Conservation (phyloP, 2,329 filamentous ascomycete genomes). For the Arthroderma uncinatum region DNA sequence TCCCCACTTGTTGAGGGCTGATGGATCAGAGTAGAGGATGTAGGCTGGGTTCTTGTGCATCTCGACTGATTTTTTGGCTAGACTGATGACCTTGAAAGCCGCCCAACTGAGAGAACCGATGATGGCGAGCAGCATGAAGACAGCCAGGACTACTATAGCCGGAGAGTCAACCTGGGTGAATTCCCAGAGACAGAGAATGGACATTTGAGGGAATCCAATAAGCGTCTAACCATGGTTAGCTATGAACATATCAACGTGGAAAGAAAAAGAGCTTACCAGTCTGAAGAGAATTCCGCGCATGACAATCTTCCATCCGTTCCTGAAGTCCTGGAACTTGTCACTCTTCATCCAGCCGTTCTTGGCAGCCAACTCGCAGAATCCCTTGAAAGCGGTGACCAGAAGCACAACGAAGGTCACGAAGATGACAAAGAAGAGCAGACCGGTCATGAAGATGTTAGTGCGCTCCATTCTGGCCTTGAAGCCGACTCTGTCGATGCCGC, state of each 20-base stretch:
- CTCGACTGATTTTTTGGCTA: conserved; percentile 74
- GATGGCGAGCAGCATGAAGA: conserved; percentile 81
- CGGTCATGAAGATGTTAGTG: conserved; percentile 89
- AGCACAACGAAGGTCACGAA: conserved; percentile 67
- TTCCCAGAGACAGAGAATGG: conserved; percentile 85
- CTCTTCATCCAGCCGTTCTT: conserved; percentile 67
- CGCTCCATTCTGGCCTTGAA: conserved; percentile 75
- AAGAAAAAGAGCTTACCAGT: conserved; percentile 37
- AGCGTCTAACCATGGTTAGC: conserved; percentile 44
- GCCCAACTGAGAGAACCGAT: conserved; percentile 71
- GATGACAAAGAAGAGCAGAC: conserved; percentile 76
- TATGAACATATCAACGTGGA: background rate
- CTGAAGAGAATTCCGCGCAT: conserved; percentile 91
- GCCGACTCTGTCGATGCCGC: conserved; percentile 78
- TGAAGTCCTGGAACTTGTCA: conserved; percentile 85
- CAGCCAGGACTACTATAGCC: conserved; percentile 73
- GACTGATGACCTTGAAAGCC: conserved; percentile 74
- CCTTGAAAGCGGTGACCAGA: conserved; percentile 68
- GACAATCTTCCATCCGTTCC: conserved; percentile 84
- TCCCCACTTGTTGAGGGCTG: conserved; percentile 91
- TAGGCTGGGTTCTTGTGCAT: conserved; percentile 97
- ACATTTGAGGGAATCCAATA: conserved; percentile 85
- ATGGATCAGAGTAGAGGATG: conserved; percentile 92
- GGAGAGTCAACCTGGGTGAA: conserved; percentile 75
- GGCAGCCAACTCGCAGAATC: conserved; percentile 61